These are phyloP conservation scores for Orbilia brochopaga DNA, from an alignment of 2,329 filamentous ascomycete species.

Conservation along the genomic window DNA sequence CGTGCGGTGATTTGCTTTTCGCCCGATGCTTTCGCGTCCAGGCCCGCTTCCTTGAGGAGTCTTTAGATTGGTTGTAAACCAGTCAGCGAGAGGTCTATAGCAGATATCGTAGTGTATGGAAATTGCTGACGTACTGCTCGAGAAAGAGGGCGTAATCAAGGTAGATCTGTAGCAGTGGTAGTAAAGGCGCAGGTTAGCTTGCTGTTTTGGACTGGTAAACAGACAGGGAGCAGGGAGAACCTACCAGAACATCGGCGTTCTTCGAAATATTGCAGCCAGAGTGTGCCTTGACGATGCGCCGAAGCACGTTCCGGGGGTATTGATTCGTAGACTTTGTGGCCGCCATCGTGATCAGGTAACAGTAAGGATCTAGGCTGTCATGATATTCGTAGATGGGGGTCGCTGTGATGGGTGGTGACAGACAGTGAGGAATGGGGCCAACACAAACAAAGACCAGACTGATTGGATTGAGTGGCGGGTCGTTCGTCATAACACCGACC, in stretches of 20 bases:
- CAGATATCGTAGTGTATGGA: neutral
- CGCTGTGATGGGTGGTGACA: constrained; percentile 1
- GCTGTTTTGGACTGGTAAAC: constrained; percentile 12
- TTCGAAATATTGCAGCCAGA: constrained; percentile 79
- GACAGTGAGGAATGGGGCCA: neutral
- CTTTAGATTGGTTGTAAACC: constrained; percentile 9
- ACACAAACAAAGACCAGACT: constrained; percentile 24
- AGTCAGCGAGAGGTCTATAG: neutral
- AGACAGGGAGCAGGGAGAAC: constrained; percentile 54
- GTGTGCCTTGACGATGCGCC: constrained; percentile 89
- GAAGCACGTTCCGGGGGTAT: constrained; percentile 82
- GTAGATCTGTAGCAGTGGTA: constrained; percentile 53
- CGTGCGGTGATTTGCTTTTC: constrained; percentile 47
- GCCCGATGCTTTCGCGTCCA: constrained; percentile 38
- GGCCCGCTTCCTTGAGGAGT: constrained; percentile 49
- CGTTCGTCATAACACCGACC: constrained; percentile 33
- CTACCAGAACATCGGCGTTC: constrained; percentile 82
- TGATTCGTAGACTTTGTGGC: constrained; percentile 62
- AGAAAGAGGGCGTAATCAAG: constrained; percentile 55
- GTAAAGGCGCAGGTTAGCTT: neutral
- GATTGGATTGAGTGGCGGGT: neutral
- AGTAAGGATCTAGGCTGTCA: neutral
- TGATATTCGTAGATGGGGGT: neutral
- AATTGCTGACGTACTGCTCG: constrained; percentile 51
- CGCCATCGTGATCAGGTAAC: neutral